phyloP scores from a whole-genome alignment of 139 green algal genomes.

The Tetraselmis striata region DNA sequence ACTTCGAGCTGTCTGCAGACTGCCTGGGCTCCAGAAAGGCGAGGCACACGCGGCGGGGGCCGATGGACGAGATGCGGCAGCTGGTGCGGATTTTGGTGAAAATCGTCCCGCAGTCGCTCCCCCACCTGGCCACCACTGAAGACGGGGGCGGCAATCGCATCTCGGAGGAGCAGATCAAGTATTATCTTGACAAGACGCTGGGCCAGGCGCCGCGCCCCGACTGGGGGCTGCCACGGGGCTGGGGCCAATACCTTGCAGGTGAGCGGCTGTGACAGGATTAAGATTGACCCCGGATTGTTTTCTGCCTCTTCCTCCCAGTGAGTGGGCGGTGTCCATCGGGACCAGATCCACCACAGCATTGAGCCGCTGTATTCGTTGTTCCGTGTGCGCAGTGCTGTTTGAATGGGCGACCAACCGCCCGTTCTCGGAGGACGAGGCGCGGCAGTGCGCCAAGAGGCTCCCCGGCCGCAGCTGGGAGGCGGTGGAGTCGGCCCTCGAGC shows the following conservation, averaged over 20 bases:
- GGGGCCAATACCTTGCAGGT: constrained; percentile 62
- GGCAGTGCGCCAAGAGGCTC: constrained; percentile 60
- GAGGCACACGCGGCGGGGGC: constrained; percentile 43
- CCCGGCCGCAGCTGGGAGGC: constrained; percentile 78
- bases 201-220: constrained; percentile 57
- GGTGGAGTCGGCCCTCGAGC: constrained; percentile 47
- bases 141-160: constrained; percentile 74
- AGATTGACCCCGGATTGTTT: no score
- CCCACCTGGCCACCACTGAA: constrained; percentile 33
- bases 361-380: constrained; percentile 17
- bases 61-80: constrained; percentile 90
- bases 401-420: constrained; percentile 39
- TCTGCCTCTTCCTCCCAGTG: no score
- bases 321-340: no score
- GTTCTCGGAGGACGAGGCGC: constrained; percentile 51
- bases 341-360: constrained; percentile 63
- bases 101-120: constrained; percentile 53
- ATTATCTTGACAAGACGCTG: constrained; percentile 63
- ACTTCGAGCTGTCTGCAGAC: neutral
- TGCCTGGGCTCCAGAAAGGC: neutral
- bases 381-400: constrained; percentile 49
- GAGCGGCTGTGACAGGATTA: no score
- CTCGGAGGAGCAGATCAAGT: constrained; percentile 68
- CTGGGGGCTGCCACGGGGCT: constrained; percentile 69
- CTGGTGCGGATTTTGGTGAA: constrained; percentile 43